These are phyloP conservation scores for Pelargonium fulgidum DNA, from an alignment of 441 rosid species.

Conservation along the genomic window DNA sequence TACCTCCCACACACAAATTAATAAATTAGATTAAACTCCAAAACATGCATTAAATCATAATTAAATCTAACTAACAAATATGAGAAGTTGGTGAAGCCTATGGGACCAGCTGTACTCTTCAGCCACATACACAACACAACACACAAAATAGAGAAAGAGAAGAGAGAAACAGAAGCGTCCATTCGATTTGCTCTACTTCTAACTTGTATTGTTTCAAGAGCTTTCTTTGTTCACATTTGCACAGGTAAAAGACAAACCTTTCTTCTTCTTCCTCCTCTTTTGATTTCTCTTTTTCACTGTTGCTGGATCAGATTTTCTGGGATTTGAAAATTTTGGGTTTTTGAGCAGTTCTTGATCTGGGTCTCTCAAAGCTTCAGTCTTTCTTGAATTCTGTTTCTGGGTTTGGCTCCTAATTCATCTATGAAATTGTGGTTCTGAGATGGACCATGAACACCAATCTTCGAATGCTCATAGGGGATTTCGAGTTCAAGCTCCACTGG, in stretches of 20 bases:
- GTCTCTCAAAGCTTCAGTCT: neutral
- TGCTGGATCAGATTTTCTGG: slow-evolving; percentile 30
- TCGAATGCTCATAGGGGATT: slow-evolving; percentile 51
- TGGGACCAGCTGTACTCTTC: neutral
- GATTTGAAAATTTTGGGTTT: neutral
- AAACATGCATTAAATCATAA: slow-evolving; percentile 2
- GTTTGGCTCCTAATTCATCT: slow-evolving; percentile 11
- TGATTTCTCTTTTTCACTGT: neutral
- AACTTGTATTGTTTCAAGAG: neutral
- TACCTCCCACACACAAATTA: neutral
- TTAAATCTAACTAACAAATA: neutral
- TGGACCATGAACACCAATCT: slow-evolving; percentile 56
- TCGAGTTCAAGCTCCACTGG: slow-evolving; percentile 85
- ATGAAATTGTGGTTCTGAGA: slow-evolving; percentile 40
- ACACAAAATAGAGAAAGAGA: neutral
- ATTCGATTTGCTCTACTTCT: neutral
- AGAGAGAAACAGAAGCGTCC: neutral
- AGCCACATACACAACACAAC: neutral
- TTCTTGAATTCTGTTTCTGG: slow-evolving; percentile 19
- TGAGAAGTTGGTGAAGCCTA: neutral
- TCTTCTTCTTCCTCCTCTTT: slow-evolving; percentile 14
- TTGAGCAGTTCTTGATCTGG: slow-evolving; percentile 36
- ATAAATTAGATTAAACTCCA: slow-evolving; percentile 3
- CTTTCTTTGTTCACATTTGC: slow-evolving; percentile 29
- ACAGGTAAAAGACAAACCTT: slow-evolving; percentile 21